Percentiles rank a stretch among this genome's conserved stretches.
Evolutionary conservation across 106 monocot species (phyloP).

Genomic region (Dendrobium huoshanense): DNA sequence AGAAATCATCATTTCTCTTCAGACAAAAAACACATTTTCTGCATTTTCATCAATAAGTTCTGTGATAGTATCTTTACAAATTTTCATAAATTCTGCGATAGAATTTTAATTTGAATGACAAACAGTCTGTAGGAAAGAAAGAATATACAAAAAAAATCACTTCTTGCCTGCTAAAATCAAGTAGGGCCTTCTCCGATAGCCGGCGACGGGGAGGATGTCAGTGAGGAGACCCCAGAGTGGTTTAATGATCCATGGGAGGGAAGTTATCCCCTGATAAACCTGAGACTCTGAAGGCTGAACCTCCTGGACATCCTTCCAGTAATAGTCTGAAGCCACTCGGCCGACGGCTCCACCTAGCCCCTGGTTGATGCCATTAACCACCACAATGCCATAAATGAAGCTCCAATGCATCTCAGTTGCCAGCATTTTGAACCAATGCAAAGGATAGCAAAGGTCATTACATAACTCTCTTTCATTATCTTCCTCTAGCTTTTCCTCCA

Average conservation of each 20-base stretch:
- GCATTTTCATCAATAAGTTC: too few species aligned
- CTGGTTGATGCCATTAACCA: conserved; percentile 63
- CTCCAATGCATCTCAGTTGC: conserved; percentile 70
- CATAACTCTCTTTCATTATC: neutral
- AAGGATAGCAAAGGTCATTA: conserved; percentile 7
- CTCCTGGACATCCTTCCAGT: conserved; percentile 87
- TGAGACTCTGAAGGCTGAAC: conserved; percentile 66
- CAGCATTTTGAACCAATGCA: conserved; percentile 60
- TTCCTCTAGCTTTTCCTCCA: neutral
- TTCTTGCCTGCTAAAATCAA: conserved; percentile 62
- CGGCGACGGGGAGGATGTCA: conserved; percentile 65
- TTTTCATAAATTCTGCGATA: too few species aligned
- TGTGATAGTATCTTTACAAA: too few species aligned
- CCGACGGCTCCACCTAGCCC: conserved; percentile 56
- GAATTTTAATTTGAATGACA: too few species aligned
- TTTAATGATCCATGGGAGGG: conserved; percentile 86
- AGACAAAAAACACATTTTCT: too few species aligned
- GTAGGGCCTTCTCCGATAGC: conserved; percentile 69
- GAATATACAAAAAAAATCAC: neutral
- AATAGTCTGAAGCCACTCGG: conserved; percentile 67
- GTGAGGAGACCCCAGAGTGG: conserved; percentile 93
- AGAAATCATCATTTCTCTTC: too few species aligned
- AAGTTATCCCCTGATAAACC: conserved; percentile 69
- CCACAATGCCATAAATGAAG: conserved; percentile 55
- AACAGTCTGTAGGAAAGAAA: too few species aligned